Evolutionary conservation across 169 alveolate species (phyloP).

Genomic region (Babesia bovis): DNA sequence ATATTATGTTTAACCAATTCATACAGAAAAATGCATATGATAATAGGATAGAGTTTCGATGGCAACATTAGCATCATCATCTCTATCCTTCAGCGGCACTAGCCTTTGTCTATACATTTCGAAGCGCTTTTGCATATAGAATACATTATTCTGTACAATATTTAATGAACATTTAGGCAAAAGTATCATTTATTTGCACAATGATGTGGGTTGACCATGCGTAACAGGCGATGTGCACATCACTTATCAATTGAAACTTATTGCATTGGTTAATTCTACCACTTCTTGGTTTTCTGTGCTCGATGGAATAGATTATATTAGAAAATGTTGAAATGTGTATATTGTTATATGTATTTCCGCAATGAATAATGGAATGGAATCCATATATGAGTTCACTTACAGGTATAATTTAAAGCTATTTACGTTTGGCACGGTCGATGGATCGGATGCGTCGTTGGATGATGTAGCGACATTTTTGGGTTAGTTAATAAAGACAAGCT

Average conservation of each 20-base stretch:
- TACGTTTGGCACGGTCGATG: neutral
- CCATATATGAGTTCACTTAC: slow-evolving; percentile 23
- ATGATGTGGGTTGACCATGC: too few relatives aligned
- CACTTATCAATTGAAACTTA: too few relatives aligned
- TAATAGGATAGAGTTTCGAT: neutral
- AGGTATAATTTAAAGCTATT: slow-evolving; percentile 28
- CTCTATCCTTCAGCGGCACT: neutral
- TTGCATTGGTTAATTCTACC: too few relatives aligned
- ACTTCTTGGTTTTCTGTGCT: too few relatives aligned
- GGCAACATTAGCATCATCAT: slow-evolving; percentile 9
- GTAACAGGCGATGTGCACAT: too few relatives aligned
- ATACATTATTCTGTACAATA: neutral
- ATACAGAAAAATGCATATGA: neutral
- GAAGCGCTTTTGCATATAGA: neutral
- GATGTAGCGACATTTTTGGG: slow-evolving; percentile 24
- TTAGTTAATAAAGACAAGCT: neutral
- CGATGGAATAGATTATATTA: too few relatives aligned
- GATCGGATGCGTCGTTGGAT: neutral
- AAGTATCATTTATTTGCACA: too few relatives aligned
- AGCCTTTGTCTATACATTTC: neutral
- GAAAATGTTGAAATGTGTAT: too few relatives aligned
- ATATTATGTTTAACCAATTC: neutral
- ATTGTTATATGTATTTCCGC: neutral
- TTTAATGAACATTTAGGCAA: too few relatives aligned
- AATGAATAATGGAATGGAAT: neutral